phyloP scores from a whole-genome alignment of 2,329 filamentous ascomycete species.

The Pseudocercospora cruenta region DNA sequence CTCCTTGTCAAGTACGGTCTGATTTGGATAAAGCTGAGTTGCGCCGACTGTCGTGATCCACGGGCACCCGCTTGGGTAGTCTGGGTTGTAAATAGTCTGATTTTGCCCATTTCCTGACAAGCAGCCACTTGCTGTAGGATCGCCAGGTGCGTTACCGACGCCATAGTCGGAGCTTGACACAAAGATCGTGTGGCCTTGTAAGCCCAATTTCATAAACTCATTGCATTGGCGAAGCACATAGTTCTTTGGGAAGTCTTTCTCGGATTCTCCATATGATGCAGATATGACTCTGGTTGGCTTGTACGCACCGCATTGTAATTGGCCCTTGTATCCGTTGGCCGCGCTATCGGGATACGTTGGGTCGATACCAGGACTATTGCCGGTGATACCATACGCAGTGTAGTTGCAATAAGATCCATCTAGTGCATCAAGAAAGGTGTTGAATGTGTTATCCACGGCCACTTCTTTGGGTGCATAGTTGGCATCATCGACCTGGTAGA shows the following conservation, averaged over 20 bases:
- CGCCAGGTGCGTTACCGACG: slow-evolving; percentile 29
- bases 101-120: slow-evolving; percentile 10
- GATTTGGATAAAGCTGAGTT: slow-evolving; percentile 41
- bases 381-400: slow-evolving; percentile 53
- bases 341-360: slow-evolving; percentile 50
- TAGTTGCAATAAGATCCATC: slow-evolving; percentile 41
- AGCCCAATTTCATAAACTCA: slow-evolving; percentile 50
- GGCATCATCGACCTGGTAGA: slow-evolving; percentile 30
- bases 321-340: slow-evolving; percentile 55
- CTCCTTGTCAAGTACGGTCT: slow-evolving; percentile 33
- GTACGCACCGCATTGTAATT: slow-evolving; percentile 50
- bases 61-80: slow-evolving; percentile 27
- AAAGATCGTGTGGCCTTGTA: slow-evolving; percentile 45
- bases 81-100: slow-evolving; percentile 21
- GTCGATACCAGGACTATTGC: slow-evolving; percentile 30
- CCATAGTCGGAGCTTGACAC: slow-evolving; percentile 48
- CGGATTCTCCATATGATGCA: slow-evolving; percentile 59
- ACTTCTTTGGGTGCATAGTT: slow-evolving; percentile 37
- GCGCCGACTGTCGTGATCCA: slow-evolving; percentile 46
- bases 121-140: slow-evolving; percentile 5
- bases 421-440: slow-evolving; percentile 15
- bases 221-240: slow-evolving; percentile 54
- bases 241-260: slow-evolving; percentile 54
- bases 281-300: slow-evolving; percentile 58
- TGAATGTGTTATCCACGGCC: slow-evolving; percentile 16